phyloP scores from a whole-genome alignment of 495 filamentous ascomycete species.

The Aspergillus ostianus region DNA sequence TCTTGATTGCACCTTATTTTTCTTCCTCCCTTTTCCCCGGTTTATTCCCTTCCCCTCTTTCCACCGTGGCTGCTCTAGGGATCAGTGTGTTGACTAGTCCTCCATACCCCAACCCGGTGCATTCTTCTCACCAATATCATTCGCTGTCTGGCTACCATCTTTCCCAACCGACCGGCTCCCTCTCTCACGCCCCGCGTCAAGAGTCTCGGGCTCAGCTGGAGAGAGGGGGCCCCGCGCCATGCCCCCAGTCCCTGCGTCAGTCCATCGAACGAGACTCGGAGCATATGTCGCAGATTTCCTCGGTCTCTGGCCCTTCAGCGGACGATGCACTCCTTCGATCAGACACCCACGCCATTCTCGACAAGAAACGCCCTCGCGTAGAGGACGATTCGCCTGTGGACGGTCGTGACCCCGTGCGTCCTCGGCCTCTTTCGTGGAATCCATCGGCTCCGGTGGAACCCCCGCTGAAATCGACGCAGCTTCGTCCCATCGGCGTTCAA shows the following conservation, averaged over 20 bases:
- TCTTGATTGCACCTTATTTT: neutral
- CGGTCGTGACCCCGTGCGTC: conserved; percentile 29
- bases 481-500: conserved; percentile 51
- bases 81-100: conserved; percentile 38
- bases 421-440: conserved; percentile 39
- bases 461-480: conserved; percentile 33
- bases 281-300: conserved; percentile 50
- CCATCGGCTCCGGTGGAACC: conserved; percentile 41
- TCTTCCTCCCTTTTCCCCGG: conserved; percentile 2
- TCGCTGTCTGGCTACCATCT: conserved; percentile 28
- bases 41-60: conserved; percentile 3
- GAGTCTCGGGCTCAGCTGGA: conserved; percentile 35
- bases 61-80: conserved; percentile 46
- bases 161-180: conserved; percentile 28
- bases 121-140: conserved; percentile 36
- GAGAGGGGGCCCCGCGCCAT: conserved; percentile 47
- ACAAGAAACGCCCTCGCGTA: conserved; percentile 27
- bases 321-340: conserved; percentile 25
- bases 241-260: conserved; percentile 34
- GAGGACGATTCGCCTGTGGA: conserved; percentile 23
- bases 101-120: conserved; percentile 33
- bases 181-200: conserved; percentile 38
- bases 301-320: conserved; percentile 30
- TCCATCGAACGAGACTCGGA: conserved; percentile 31
- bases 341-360: conserved; percentile 26